These are phyloP conservation scores for Teratosphaeria zuluensis DNA, from an alignment of 2,329 filamentous ascomycete species.

Conservation along the genomic window DNA sequence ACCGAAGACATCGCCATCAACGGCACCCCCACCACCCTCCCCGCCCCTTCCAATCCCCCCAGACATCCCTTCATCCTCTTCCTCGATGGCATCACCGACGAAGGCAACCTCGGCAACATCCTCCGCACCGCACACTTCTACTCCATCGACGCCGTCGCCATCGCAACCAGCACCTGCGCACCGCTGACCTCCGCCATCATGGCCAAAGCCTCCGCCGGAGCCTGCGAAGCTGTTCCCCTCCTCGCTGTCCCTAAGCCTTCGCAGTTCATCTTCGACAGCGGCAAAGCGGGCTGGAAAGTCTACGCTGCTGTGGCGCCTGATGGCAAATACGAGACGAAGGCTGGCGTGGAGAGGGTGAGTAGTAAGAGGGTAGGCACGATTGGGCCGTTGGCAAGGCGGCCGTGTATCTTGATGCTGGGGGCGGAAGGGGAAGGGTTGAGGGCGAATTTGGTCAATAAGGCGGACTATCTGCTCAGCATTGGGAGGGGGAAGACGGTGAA, in stretches of 20 bases:
- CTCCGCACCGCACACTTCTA: conserved; percentile 82
- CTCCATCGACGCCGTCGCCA: conserved; percentile 73
- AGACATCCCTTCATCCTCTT: conserved; percentile 63
- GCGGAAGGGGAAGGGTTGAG: conserved; percentile 69
- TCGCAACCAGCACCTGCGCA: conserved; percentile 63
- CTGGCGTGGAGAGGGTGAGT: conserved; percentile 1
- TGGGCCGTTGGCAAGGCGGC: conserved; percentile 34
- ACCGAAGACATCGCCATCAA: conserved; percentile 67
- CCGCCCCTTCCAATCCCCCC: conserved; percentile 40
- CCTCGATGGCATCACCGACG: conserved; percentile 65
- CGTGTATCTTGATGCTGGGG: conserved; percentile 73
- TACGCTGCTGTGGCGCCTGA: conserved; percentile 58
- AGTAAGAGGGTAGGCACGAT: conserved; percentile 8
- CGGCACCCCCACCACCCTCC: conserved; percentile 49
- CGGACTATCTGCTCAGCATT: conserved; percentile 58
- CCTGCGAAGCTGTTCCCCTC: conserved; percentile 68
- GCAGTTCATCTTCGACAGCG: conserved; percentile 60
- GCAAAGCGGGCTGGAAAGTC: conserved; percentile 66
- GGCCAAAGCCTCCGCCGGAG: conserved; percentile 80
- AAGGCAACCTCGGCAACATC: conserved; percentile 83
- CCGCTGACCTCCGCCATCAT: conserved; percentile 66
- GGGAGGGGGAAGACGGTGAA: conserved; percentile 5
- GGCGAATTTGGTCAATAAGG: conserved; percentile 52
- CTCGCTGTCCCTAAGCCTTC: conserved; percentile 59
- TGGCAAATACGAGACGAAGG: background rate